Base-by-base conservation (phyloP, 352 stramenopile genomes). In the Plasmopara viticola region DNA sequence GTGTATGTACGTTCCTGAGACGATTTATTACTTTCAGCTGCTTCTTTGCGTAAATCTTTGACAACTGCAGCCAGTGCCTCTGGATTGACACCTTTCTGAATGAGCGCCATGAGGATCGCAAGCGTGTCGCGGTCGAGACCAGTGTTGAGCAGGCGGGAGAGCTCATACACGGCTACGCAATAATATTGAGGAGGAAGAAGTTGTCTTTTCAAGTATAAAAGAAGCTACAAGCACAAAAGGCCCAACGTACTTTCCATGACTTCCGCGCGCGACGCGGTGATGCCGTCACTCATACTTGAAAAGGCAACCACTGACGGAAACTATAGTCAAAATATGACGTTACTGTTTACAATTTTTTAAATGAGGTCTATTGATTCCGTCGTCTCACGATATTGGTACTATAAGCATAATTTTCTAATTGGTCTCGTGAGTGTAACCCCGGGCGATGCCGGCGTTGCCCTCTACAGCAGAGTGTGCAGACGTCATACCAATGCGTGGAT, bases 21-120 rank as follows among this genome's bases (percentile, higher is more conserved):
- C 9, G 40, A 33, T 51, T 48, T 60, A 53, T 15, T 58, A 49
- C 20, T 63, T 15, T 59, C 66, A 17, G 67, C 70, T 35, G 80
- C 74, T n/a, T 89, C 78, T 46, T 74, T 81, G 0, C 83, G 74
- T n/a, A 96, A 68, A 18, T 96, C 86, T 66, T 91, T 90, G n/a
- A 96, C 85, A 13, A 95, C 86, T 29, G 74, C 68, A 18, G 88
- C 88, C 7, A 96, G 66, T 25, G 85, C 85, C 51, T 96, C 88
- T 0, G 88, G 88, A 66, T 96, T 94, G 20, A 95, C 87, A 52
- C 88, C 88, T 48, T 88, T 90, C 59, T 96, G 80, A 45, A 94
- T 71, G 18, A 96, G 72, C 43, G 82, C 71, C 60, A 96, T 78
- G 53, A 96, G 67, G 58, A 95, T 92, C 51, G 68, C 72, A 39